Evolutionary conservation across 768 basidiomycete species (phyloP), one percentile per base, ranked within the genome.

Genomic region (Xanthoconium purpureum): DNA sequence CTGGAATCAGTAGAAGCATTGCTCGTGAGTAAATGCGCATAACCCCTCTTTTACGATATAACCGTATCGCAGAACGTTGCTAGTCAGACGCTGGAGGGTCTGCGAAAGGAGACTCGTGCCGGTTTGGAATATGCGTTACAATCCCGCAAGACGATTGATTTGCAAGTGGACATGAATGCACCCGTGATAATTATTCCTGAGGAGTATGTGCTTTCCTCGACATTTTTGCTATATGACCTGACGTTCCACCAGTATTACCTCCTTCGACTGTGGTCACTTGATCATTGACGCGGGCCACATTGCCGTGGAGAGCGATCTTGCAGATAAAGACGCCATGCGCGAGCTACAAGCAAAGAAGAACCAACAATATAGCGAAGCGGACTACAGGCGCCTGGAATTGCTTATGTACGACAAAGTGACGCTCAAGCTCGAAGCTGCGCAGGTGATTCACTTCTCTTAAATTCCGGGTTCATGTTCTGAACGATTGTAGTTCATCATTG

Each of bases 181-280:
- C 97, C 97, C 6, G 84, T 99, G 63, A 97, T 99, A 67, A 93
- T 99, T 64, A 82, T 98, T 50, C 97, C 97, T 2, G 96, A 98
- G 75, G 86, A 92, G 93, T 94, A 67, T 48, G 72, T 46, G 10
- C 44, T 55, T 49, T 50, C 32, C 20, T 44, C 29, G 2, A 20
- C 32, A 53, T 77, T 70, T 42, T 46, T 40, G n/a, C 15, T 39
- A 18, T 39, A 18, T 35, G 11, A 44, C 12, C 60, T 63, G 42
- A 57, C 53, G n/a, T 24, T 57, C 39, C 36, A 52, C 56, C 55
- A 96, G 93, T 62, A 82, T 98, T 48, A 88, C 87, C 4, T 84
- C 84, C 8, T 80, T 82, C 56, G 73, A 84, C 20, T 89, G 93
- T 74, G 92, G 84, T 64, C 90, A 97, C 68, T 79, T 98, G 50